phyloP scores from a whole-genome alignment of 352 stramenopile species.

The Albugo laibachii region DNA sequence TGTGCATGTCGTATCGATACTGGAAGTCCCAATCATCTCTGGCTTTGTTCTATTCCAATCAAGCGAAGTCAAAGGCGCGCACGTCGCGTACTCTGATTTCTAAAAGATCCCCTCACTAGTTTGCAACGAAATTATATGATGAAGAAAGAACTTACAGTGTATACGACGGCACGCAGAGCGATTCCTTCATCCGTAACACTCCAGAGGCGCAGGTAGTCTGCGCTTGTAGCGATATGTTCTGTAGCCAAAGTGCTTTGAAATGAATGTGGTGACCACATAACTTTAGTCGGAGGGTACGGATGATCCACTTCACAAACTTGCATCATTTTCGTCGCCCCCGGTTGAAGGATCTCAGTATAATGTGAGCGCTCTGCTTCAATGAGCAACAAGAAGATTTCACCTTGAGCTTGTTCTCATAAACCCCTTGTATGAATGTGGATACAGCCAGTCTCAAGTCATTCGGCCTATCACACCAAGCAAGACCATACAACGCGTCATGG shows the following conservation, averaged over 20 bases:
- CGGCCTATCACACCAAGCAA: conserved; percentile 47
- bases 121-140: not conserved
- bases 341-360: conserved; percentile 29
- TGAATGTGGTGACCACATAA: conserved; percentile 55
- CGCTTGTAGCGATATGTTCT: conserved; percentile 61
- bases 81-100: conserved; percentile 81
- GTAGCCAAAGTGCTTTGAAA: conserved; percentile 12
- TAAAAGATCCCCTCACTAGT: conserved; percentile 3
- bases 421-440: conserved; percentile 60
- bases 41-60: conserved; percentile 97
- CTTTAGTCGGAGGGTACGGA: conserved; percentile 71
- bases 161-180: conserved; percentile 46
- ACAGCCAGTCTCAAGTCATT: conserved; percentile 41
- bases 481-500: conserved; percentile 43
- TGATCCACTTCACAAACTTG: conserved; percentile 60
- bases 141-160: conserved; percentile 18
- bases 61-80: conserved; percentile 92
- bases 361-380: not conserved
- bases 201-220: conserved; percentile 73
- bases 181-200: conserved; percentile 53
- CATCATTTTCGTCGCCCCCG: conserved; percentile 25
- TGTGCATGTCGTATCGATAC: conserved; percentile 96
- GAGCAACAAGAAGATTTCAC: conserved; percentile 8
- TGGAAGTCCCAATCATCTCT: conserved; percentile 90
- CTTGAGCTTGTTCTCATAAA: conserved; percentile 81